Base-by-base conservation (phyloP, 352 stramenopile genomes). In the Hyaloperonospora brassicae region DNA sequence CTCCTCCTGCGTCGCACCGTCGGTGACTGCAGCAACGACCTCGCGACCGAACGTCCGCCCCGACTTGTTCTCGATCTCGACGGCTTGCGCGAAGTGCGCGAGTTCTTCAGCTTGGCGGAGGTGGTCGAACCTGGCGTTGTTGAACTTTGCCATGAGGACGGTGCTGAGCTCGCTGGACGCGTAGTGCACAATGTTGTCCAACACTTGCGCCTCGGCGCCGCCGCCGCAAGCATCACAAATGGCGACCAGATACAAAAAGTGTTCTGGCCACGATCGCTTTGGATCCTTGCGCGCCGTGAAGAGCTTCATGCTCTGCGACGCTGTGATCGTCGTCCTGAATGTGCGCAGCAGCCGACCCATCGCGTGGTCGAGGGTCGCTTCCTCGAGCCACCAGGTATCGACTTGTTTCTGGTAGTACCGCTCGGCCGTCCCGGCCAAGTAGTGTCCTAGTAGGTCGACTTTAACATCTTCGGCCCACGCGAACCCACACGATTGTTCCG, bases 121-220 rank as follows among this genome's bases (percentile, higher is more conserved):
- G n/a, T 57, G 50, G 17, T 62, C 57, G 21, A 22, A 56, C n/a
- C 61, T 40, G 0, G 3, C 38, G 22, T 45, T 38, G 42, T 55
- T 55, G 6, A 61, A 35, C 14, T 43, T 10, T 24, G 34, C 22
- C 45, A 59, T 59, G 0, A 42, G 40, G 17, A 50, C 43, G 2
- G 3, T 58, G 21, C 47, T 56, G 39, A 3, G 2, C 8, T 0
- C 36, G 22, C 2, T 50, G 36, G 11, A 42, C 4, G 61, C 54
- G 17, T 63, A 68, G 31, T 61, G 49, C 1, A 63, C 55, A 23
- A 68, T 68, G 49, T 68, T 68, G 39, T 57, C 25, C 2, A 57
- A 40, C 1, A 59, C 61, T 2, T 58, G 38, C 4, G 53, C 47
- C 8, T 56, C 40, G 7, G 50, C 50, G 1, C 46, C 39, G 4